Evolutionary conservation across 176 grass and related monocot genomes (phyloP).

Genomic region (Oryza glaberrima): DNA sequence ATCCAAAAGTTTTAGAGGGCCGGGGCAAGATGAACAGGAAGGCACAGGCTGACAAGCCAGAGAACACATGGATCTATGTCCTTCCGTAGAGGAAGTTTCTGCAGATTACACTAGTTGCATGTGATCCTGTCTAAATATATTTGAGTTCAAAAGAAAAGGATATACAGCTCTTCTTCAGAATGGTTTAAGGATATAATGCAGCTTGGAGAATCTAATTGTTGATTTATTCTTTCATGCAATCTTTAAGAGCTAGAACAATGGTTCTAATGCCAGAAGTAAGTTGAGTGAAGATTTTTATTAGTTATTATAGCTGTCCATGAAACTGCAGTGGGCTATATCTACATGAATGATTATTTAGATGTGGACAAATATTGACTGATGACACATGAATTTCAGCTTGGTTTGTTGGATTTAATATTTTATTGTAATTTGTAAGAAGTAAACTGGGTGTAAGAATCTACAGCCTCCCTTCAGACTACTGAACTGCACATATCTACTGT

Average conservation of each 20-base stretch:
- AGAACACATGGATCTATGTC: slow-evolving; percentile 42
- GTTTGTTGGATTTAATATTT: neutral
- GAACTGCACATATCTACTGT: neutral
- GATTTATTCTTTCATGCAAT: slow-evolving; percentile 13
- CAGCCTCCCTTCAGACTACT: neutral
- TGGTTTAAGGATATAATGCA: neutral
- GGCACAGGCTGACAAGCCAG: slow-evolving; percentile 22
- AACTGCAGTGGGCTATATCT: neutral
- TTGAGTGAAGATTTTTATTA: neutral
- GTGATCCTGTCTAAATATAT: slow-evolving; percentile 29
- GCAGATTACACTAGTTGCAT: slow-evolving; percentile 41
- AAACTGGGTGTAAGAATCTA: neutral
- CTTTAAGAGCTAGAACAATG: neutral
- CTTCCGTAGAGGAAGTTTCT: slow-evolving; percentile 40
- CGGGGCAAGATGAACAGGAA: slow-evolving; percentile 33
- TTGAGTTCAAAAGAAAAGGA: neutral
- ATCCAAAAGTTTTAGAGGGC: slow-evolving; percentile 34
- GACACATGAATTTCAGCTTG: neutral
- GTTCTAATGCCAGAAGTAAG: neutral
- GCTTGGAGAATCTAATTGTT: slow-evolving; percentile 26
- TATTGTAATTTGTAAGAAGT: neutral
- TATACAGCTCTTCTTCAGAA: neutral
- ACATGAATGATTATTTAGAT: slow-evolving; percentile 16
- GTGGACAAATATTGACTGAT: neutral
- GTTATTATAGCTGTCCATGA: slow-evolving; percentile 30